Percentiles rank a stretch among this genome's conserved stretches.
These are phyloP conservation scores for Clavariopsis aquatica DNA, from an alignment of 495 filamentous ascomycete genomes.

Conservation along the genomic window DNA sequence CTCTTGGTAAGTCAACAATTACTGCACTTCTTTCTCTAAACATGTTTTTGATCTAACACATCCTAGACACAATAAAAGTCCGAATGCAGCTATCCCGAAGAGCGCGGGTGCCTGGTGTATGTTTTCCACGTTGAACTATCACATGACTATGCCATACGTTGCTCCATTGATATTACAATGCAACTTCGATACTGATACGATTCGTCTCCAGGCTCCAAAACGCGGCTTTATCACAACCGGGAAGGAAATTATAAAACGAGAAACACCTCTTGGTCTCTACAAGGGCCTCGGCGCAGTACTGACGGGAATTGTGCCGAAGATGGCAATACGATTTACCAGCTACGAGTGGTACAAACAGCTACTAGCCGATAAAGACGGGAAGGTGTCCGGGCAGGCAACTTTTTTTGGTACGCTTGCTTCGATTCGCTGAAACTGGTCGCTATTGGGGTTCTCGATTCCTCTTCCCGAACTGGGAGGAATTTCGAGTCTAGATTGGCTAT, in stretches of 20 bases:
- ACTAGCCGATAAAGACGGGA: conserved; percentile 67
- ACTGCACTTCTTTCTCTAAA: too few relatives aligned
- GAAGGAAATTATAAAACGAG: conserved; percentile 78
- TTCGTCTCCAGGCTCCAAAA: conserved; percentile 58
- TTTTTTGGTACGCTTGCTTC: conserved; percentile 67
- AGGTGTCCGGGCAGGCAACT: conserved; percentile 70
- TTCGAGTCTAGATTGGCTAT: too few relatives aligned
- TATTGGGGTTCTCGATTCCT: not conserved
- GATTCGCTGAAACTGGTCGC: not conserved
- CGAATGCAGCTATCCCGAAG: conserved; percentile 97
- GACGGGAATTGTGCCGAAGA: conserved; percentile 97
- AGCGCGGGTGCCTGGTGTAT: conserved; percentile 75
- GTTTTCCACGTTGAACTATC: conserved; percentile 34
- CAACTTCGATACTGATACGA: not conserved
- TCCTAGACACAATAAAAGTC: conserved; percentile 90
- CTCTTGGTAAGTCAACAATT: conserved; percentile 69
- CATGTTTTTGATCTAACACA: too few relatives aligned
- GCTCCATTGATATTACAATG: not conserved
- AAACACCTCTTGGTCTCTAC: conserved; percentile 91
- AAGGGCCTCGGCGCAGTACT: conserved; percentile 95
- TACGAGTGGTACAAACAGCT: conserved; percentile 93
- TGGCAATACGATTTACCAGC: conserved; percentile 98
- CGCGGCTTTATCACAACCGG: conserved; percentile 89
- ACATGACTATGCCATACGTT: not conserved
- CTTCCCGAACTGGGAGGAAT: not conserved